These are phyloP conservation scores for Salix arbutifolia DNA, from an alignment of 345 rosid genomes.

Conservation along the genomic window DNA sequence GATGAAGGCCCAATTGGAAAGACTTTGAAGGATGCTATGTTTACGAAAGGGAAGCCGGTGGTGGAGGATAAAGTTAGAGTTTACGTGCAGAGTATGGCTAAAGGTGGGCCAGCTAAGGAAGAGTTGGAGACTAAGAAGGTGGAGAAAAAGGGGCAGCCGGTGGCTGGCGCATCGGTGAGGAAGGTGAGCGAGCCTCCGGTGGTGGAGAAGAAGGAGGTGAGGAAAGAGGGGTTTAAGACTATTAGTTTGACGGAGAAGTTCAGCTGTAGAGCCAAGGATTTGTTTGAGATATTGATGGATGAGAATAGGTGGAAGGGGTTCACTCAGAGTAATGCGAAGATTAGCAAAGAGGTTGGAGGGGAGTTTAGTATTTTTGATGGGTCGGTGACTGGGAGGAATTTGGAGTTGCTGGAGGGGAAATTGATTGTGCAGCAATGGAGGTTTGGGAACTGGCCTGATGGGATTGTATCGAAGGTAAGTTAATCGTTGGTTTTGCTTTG, in stretches of 20 bases:
- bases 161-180: not conserved
- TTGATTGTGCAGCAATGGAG: constrained; percentile 92
- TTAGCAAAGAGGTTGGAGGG: constrained; percentile 83
- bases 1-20: constrained; percentile 76
- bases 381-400: constrained; percentile 66
- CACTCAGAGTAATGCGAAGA: constrained; percentile 85
- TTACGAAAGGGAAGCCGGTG: constrained; percentile 61
- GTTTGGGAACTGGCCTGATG: constrained; percentile 98
- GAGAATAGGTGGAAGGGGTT: constrained; percentile 97
- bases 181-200: constrained; percentile 23
- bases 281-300: constrained; percentile 95
- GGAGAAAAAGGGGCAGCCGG: constrained; percentile 38
- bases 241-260: constrained; percentile 81
- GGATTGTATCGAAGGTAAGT: constrained; percentile 70
- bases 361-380: constrained; percentile 83
- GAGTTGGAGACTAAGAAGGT: constrained; percentile 72
- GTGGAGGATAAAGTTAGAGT: constrained; percentile 62
- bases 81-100: constrained; percentile 73
- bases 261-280: constrained; percentile 67
- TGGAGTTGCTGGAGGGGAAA: constrained; percentile 85
- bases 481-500: not conserved
- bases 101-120: constrained; percentile 79
- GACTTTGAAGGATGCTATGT: constrained; percentile 80
- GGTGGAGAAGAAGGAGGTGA: constrained; percentile 40
- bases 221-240: constrained; percentile 61